A percentile compares a stretch with the other conserved stretches of the same genome.
Evolutionary conservation across 192 early-diverging fungal genomes (phyloP).

Genomic region (Podila minutissima): DNA sequence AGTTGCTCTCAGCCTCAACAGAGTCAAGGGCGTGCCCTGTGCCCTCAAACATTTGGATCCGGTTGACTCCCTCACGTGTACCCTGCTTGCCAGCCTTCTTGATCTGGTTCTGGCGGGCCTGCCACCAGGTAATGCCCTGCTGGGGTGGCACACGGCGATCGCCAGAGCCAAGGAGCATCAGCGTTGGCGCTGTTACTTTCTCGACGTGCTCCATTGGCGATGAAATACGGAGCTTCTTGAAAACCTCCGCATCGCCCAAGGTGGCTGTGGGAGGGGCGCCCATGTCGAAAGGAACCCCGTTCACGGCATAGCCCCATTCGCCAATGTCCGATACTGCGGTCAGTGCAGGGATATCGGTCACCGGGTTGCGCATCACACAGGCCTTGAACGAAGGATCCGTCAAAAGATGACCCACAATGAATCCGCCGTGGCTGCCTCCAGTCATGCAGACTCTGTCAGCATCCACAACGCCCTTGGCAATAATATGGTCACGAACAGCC

Average conservation of each 20-base stretch:
- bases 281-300: constrained; percentile 63
- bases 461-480: constrained; percentile 56
- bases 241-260: constrained; percentile 62
- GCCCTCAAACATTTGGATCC: constrained; percentile 64
- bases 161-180: constrained; percentile 71
- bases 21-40: constrained; percentile 70
- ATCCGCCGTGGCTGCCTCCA: constrained; percentile 84
- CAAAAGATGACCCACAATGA: constrained; percentile 68
- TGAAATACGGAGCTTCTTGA: constrained; percentile 61
- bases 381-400: constrained; percentile 67
- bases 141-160: constrained; percentile 80
- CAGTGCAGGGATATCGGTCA: constrained; percentile 54
- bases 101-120: constrained; percentile 51
- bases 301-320: constrained; percentile 80
- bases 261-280: constrained; percentile 62
- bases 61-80: constrained; percentile 20
- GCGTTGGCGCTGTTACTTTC: constrained; percentile 67
- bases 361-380: constrained; percentile 77
- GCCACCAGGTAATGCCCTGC: constrained; percentile 64
- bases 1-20: constrained; percentile 68
- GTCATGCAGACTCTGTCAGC: constrained; percentile 59
- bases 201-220: constrained; percentile 68
- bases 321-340: constrained; percentile 71
- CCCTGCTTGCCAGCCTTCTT: constrained; percentile 33
- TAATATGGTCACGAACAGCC: constrained; percentile 51